Evolutionary conservation across 2,329 filamentous ascomycete species (phyloP).

Genomic region (Aspergillus tamarii): DNA sequence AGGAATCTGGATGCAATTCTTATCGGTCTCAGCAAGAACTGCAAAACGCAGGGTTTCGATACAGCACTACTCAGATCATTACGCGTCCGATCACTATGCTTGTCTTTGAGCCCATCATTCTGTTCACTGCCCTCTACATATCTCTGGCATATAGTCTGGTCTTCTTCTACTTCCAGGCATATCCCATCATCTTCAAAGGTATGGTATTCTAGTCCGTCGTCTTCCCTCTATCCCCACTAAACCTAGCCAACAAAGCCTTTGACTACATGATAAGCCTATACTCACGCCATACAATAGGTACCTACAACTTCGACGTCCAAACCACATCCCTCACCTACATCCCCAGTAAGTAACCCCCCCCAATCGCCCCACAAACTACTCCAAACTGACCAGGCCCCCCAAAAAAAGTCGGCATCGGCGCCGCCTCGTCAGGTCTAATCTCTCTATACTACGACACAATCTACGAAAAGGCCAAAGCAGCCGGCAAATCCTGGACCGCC

Average conservation of each 20-base stretch:
- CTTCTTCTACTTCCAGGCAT: constrained; percentile 78
- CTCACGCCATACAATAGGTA: constrained; percentile 31
- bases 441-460: constrained; percentile 69
- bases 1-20: constrained; percentile 54
- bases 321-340: constrained; percentile 70
- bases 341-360: constrained; percentile 50
- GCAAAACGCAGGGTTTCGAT: constrained; percentile 41
- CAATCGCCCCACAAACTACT: neutral
- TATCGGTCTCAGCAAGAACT: constrained; percentile 65
- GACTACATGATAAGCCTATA: no score
- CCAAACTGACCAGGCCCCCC: constrained; percentile 1
- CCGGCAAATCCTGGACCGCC: constrained; percentile 59
- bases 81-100: constrained; percentile 75
- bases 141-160: constrained; percentile 70
- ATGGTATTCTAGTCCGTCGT: neutral
- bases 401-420: constrained; percentile 61
- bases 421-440: constrained; percentile 59
- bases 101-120: constrained; percentile 71
- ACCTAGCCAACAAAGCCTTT: neutral
- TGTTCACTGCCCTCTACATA: constrained; percentile 70
- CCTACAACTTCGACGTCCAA: constrained; percentile 67
- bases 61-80: constrained; percentile 68
- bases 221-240: fast-evolving
- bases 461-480: constrained; percentile 56
- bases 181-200: constrained; percentile 68